A percentile compares a stretch with the other conserved stretches of the same genome.
Evolutionary conservation across 306 rosid genomes (phyloP).

Genomic region (Luffa acutangula): DNA sequence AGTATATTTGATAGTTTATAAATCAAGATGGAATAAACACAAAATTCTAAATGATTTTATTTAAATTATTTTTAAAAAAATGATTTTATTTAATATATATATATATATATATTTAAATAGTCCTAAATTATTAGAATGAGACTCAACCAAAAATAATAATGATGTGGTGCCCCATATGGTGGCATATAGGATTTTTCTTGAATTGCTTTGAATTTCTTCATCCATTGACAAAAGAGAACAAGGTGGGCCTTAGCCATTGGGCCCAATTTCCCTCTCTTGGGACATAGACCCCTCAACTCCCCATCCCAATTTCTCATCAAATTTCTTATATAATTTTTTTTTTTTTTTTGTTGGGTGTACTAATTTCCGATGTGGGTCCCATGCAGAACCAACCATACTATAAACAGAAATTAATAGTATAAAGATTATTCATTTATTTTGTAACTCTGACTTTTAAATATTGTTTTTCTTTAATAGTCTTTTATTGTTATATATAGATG

Average conservation of each 20-base stretch:
- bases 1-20: no score
- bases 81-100: no score
- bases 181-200: not conserved
- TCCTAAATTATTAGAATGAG: not conserved
- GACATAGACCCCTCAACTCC: slow-evolving; percentile 3
- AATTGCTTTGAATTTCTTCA: not conserved
- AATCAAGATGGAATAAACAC: no score
- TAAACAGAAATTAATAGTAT: not conserved
- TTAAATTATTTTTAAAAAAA: no score
- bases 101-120: no score
- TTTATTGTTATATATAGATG: not conserved
- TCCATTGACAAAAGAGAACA: not conserved
- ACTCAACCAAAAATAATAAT: not conserved
- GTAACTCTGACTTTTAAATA: not conserved
- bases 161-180: not conserved
- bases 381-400: not conserved
- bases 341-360: not conserved
- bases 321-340: not conserved
- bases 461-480: not conserved
- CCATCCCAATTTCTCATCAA: not conserved
- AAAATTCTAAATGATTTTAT: no score
- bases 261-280: not conserved
- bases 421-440: not conserved
- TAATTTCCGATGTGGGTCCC: not conserved
- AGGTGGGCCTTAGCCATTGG: not conserved